Evolutionary conservation across 768 basidiomycete genomes (phyloP), one percentile per base, ranked within the genome.

Genomic region (Psilocybe cubensis): DNA sequence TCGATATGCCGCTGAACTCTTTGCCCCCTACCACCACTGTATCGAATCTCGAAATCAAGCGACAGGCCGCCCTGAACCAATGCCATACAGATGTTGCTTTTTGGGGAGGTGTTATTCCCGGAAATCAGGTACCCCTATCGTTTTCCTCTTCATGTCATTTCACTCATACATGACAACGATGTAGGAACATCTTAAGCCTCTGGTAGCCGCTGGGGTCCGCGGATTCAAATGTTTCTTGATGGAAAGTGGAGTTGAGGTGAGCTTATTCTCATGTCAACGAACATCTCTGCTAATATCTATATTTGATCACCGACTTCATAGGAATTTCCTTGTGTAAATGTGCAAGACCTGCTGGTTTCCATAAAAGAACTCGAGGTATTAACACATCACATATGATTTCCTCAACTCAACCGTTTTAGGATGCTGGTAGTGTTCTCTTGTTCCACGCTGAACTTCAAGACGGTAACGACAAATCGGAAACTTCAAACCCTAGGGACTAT

Each of bases 1-100:
- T 98, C 28, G 97, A 98, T 74, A 99, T 98, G 96, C 97, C 96
- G 2, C 78, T 99, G 53, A 98, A 99, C 72, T 96, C 95, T 2
- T 92, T 98, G 52, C 96, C 96, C 1, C 94, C 97, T 0, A 98
- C 97, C 0, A 96, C 94, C 1, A 95, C 93, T 0, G 82, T 94
- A 7, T 75, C 74, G 4, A 86, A 96, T 67, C 79, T 98, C 8
- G 73, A 84, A 44, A 64, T 75, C 24, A 98, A 98, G 76, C 81
- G 85, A 4, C 67, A 70, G 10, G 91, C 88, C 1, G 93, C 96
- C 2, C 65, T 71, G 47, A 85, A 84, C 2, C 88, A 94, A 66
- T 91, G 88, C 65, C 84, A 83, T 71, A 83, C 84, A 9, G 93
- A 96, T 70, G 85, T 95, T 38, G 93, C 88, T 0, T 95, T 96